These are phyloP conservation scores for Rubia occidens DNA, from an alignment of 305 asterid species.

Conservation along the genomic window DNA sequence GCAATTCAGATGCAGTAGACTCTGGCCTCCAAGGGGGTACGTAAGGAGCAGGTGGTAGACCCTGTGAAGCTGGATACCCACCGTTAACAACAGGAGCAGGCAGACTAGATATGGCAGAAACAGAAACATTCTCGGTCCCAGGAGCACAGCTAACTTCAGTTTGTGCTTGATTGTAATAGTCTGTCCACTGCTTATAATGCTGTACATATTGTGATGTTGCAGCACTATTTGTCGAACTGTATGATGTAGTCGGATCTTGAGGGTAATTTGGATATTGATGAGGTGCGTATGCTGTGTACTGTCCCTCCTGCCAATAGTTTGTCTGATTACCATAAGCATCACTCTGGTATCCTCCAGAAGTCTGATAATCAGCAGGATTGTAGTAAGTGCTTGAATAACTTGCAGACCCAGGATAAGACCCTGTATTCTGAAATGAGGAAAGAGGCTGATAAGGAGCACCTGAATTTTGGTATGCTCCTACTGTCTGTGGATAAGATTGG, in stretches of 20 bases:
- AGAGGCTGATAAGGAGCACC: conserved; percentile 99
- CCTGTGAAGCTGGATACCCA: conserved; percentile 52
- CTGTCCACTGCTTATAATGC: conserved; percentile 86
- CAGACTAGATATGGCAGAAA: conserved; percentile 43
- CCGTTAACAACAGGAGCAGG: conserved; percentile 48
- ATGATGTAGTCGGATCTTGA: conserved; percentile 57
- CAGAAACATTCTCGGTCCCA: conserved; percentile 76
- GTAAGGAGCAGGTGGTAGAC: conserved; percentile 50
- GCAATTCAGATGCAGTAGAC: conserved; percentile 43
- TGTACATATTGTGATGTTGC: conserved; percentile 63
- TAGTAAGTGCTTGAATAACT: conserved; percentile 98
- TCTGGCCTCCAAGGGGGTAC: conserved; percentile 59
- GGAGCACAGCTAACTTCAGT: conserved; percentile 99
- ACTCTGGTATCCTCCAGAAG: conserved; percentile 88
- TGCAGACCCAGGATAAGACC: conserved; percentile 97
- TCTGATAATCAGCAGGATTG: conserved; percentile 99
- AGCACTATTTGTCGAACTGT: conserved; percentile 51
- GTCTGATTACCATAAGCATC: conserved; percentile 62
- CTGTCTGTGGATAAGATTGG: conserved; percentile 63
- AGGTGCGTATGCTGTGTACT: conserved; percentile 53
- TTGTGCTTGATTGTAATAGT: conserved; percentile 77
- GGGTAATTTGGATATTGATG: conserved; percentile 69
- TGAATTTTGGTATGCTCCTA: conserved; percentile 93
- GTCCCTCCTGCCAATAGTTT: conserved; percentile 78
- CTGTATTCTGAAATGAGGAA: conserved; percentile 99